Evolutionary conservation across 495 filamentous ascomycete genomes (phyloP), one percentile per base, ranked within the genome.

Genomic region (Daldinia bambusicola): DNA sequence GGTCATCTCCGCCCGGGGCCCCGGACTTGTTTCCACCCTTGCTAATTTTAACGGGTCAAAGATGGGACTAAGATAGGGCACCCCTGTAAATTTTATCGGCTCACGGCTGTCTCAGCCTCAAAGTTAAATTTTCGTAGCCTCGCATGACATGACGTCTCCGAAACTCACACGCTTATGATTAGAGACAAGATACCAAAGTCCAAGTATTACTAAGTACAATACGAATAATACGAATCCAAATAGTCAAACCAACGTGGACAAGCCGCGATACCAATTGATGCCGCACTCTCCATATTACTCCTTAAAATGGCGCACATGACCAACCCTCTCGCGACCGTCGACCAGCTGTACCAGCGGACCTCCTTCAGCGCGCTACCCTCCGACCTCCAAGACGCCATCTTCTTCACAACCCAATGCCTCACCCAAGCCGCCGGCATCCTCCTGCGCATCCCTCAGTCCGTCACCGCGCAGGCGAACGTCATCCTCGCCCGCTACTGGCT

Each of bases 361-460:
- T 79, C 80, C 56, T 85, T 88, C 61, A 89, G 84, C 71, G 90
- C 91, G 4, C 83, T 98, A 6, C 89, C 95, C 0, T 77, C 86
- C 14, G 92, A 94, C 64, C 86, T 98, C 12, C 93, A 97, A 80
- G 86, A 89, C 67, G 86, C 85, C 59, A 84, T 92, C 48, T 85
- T 88, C 64, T 92, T 85, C 78, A 84, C 90, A 26, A 87, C 88
- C 4, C 88, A 92, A 45, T 88, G 89, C 62, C 87, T 99, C 6
- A 96, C 92, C 10, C 96, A 98, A 77, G 87, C 92, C 16, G 93
- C 95, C 10, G 96, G 95, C 6, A 83, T 97, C 6, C 86, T 98
- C 7, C 85, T 99, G 2, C 87, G 92, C 45, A 81, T 98, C 55
- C 92, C 95, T 0, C 96, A 98, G 74, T 93, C 95, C 62, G 87